phyloP scores from a whole-genome alignment of 306 rosid species.

The Biancaea sappan region DNA sequence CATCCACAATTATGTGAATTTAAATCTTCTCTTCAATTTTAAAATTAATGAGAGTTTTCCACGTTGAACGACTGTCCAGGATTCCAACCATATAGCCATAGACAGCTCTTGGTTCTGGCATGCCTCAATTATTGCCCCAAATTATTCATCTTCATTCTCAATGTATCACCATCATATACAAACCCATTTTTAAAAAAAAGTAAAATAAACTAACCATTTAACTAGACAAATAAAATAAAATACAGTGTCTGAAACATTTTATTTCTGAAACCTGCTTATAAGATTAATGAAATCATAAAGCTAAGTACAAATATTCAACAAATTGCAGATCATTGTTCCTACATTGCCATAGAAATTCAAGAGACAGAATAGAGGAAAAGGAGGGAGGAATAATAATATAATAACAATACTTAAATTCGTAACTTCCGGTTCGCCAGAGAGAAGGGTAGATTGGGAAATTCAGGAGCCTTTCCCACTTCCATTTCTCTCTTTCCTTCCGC shows the following conservation, averaged over 20 bases:
- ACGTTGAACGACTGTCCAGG: no score
- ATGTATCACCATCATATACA: neutral
- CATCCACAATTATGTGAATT: no score
- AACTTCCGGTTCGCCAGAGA: neutral
- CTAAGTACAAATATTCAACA: constrained; percentile 2
- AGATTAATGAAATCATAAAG: neutral
- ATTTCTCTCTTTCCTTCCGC: neutral
- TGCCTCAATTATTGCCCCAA: constrained; percentile 1
- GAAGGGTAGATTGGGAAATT: constrained; percentile 38
- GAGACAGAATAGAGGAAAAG: neutral
- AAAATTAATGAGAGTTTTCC: no score
- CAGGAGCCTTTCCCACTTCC: neutral
- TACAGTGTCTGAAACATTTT: neutral
- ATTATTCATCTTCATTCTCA: neutral
- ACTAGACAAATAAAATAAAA: neutral
- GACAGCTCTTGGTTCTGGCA: neutral
- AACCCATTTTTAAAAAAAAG: no score
- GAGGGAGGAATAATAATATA: neutral
- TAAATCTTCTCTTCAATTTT: no score
- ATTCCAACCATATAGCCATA: neutral
- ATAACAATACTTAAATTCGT: neutral
- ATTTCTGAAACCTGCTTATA: neutral
- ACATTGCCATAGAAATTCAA: neutral
- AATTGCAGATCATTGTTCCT: neutral
- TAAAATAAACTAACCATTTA: neutral